Base-by-base conservation (phyloP, 192 early-diverging fungal species). In the Coemansia biformis region DNA sequence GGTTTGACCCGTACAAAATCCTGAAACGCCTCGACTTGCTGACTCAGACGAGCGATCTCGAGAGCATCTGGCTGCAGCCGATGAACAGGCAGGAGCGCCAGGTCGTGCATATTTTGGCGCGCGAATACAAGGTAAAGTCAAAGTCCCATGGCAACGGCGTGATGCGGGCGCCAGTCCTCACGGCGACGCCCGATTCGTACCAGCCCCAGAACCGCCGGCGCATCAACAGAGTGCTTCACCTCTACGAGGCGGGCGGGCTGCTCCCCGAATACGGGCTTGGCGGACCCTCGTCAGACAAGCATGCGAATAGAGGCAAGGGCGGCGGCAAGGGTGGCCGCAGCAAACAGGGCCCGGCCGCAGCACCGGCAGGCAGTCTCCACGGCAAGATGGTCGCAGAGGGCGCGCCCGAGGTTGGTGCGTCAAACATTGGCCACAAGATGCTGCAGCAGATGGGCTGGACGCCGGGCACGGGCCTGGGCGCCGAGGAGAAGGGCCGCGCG, bases 371-470 rank as follows among this genome's bases (percentile, higher is more conserved):
- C 5, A 17, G 8, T 22, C 26, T 22, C 8, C 45, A 61, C 13
- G 69, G 69, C 32, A 63, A 55, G 29, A 48, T 67, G 45, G 71
- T 75, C 33, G 71, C 48, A 12, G 59, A 62, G 28, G 21, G 49
- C 17, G 71, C 64, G 1, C 71, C 71, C 6, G 64, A 48, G n/a
- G 64, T 75, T 11, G 60, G 71, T 2, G 43, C 53, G 8, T 63
- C 71, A 9, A 75, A 75, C 38, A 62, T 75, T 49, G 71, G 71
- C 14, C 71, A 75, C 46, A 56, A 63, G 59, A 66, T 75, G 64
- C 52, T 75, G 37, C 43, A 54, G 46, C 63, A 75, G 50, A 75
- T 75, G 71, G 71, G 71, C 18, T 75, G 71, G 71, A 51, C 56
- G 43, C 71, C 71, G 8, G 71, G 71, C 17, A 51, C 58, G 48